These are phyloP conservation scores for Trametes coccinea DNA, from an alignment of 768 basidiomycete species.

Conservation along the genomic window DNA sequence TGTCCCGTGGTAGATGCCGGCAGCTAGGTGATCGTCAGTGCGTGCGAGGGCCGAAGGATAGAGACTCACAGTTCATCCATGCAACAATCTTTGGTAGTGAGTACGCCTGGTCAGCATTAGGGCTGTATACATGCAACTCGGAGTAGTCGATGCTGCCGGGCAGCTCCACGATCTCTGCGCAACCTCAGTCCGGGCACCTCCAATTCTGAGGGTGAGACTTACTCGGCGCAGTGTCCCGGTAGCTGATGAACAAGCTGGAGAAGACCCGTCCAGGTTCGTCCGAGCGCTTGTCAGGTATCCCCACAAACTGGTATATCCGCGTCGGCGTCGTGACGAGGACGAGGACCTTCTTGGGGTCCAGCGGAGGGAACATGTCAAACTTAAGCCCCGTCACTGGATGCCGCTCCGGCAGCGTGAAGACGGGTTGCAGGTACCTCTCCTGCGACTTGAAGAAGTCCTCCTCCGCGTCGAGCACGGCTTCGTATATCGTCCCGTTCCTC, in stretches of 20 bases:
- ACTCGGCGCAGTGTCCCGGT: conserved; percentile 84
- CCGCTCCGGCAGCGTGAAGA: conserved; percentile 78
- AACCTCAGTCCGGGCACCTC: conserved; percentile 25
- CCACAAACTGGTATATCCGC: conserved; percentile 89
- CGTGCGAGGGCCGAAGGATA: background rate
- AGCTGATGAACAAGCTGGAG: conserved; percentile 67
- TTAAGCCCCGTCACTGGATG: conserved; percentile 84
- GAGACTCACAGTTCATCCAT: conserved; percentile 82
- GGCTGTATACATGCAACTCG: conserved; percentile 79
- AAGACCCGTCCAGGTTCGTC: conserved; percentile 82
- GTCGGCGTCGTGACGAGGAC: conserved; percentile 84
- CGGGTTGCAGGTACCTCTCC: conserved; percentile 72
- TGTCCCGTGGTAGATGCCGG: conserved; percentile 85
- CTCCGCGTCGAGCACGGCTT: conserved; percentile 85
- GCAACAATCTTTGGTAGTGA: conserved; percentile 76
- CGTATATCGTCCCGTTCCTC: conserved; percentile 82
- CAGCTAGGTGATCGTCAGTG: conserved; percentile 46
- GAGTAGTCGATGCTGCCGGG: conserved; percentile 77
- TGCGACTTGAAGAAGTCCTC: conserved; percentile 92
- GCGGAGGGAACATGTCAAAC: conserved; percentile 72
- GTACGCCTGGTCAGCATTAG: conserved; percentile 65
- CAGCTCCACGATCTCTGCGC: conserved; percentile 84
- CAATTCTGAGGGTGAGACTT: conserved; percentile 28
- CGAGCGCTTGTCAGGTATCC: conserved; percentile 59
- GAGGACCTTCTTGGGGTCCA: conserved; percentile 61